Evolutionary conservation across 2,329 filamentous ascomycete genomes (phyloP), one percentile per base, ranked within the genome.

Genomic region (Colletotrichum godetiae): DNA sequence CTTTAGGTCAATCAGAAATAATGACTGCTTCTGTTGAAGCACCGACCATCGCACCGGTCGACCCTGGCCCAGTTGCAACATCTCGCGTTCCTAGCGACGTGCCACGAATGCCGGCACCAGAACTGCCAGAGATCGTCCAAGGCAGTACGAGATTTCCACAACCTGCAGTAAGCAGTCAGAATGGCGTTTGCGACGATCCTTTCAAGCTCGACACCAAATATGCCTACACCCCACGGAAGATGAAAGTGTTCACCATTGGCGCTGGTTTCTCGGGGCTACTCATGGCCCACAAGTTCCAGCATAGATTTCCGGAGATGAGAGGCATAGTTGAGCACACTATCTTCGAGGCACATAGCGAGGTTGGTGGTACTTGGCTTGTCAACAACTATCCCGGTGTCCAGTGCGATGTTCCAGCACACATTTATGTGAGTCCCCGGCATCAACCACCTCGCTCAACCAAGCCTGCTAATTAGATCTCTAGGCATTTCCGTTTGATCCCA

Each of bases 241-340:
- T 82, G 67, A 81, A 79, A 65, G 80, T 82, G 8, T 74, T 82
- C 19, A 82, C 80, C 10, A 79, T 82, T 24, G 80, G 80, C 8
- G 80, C 80, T 2, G 80, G 80, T 3, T 81, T 81, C 68, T 80
- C 79, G 4, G 80, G 80, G 24, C 66, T 81, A 24, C 69, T 81
- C n/a, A 80, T 81, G 78, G 80, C 80, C 8, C 80, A 81, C 73
- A 81, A 81, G 66, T 80, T 81, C 42, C 80, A 81, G 58, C 80
- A 81, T 62, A 49, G 42, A n/a, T 49, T 49, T 49, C 42, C 19
- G 19, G 19, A 49, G 42, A 49, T 49, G 42, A 15, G 42, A 49
- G 42, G n/a, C 4, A 49, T 49, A 8, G 42, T 49, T 49, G 42
- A 49, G 10, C 19, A 49, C 55, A 80, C 78, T 8, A 79, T 80